Evolutionary conservation across 306 rosid species (phyloP), one percentile per base, ranked within the genome.

Genomic region (Sphenostylis stenocarpa): DNA sequence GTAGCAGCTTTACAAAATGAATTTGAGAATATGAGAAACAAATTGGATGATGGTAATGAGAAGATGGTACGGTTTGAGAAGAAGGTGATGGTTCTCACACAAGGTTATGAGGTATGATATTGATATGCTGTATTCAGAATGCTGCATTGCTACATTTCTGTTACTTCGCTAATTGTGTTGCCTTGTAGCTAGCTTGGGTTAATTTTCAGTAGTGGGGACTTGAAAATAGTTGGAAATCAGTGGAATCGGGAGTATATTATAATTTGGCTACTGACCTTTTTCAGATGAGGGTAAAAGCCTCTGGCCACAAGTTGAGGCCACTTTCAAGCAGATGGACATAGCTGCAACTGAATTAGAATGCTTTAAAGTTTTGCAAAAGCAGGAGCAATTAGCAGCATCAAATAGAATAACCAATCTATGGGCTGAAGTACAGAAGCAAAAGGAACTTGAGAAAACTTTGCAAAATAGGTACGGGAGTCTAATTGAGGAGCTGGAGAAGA

Each of bases 271-370:
- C 77, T 74, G 72, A 31, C 34, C 21, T 28, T 70, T 74, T 85
- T 36, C 87, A 92, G 97, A 73, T 75, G 80, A 85, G 97, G 70
- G 86, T 85, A 13, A 92, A 44, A 62, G 82, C 73, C 87, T 84
- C 19, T 88, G 93, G 97, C 97, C 93, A 3, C 88, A 92, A 81
- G 84, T 90, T 63, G 97, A 87, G 81, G 86, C 86, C 19, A 90
- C 96, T 23, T 86, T 92, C 80, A 90, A 88, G 86, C 92, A 84
- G 79, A 83, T 87, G 80, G 96, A 92, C 80, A 81, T 90, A 29
- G 93, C 96, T 64, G 91, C 91, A 58, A 92, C 91, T 29, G 93
- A 92, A 76, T 87, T 87, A 0, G 97, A 90, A 75, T 92, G 93
- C 81, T 92, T 87, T 72, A 75, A 80, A 81, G 96, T 91, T 53